phyloP scores from a whole-genome alignment of 1,284 basidiomycete genomes.

The Abortiporus biennis region DNA sequence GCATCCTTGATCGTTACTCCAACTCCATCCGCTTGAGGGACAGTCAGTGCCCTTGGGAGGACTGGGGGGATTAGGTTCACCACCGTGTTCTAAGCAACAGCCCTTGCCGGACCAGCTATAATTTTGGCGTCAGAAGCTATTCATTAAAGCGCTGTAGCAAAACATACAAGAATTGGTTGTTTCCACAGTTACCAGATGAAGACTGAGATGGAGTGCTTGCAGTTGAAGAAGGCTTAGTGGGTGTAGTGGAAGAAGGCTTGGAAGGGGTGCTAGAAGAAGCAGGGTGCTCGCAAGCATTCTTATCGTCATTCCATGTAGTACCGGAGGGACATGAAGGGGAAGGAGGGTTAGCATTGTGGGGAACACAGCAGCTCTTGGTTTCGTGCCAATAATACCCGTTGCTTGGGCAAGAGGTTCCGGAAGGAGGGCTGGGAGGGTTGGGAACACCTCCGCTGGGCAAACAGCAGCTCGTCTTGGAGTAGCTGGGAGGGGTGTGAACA shows the following conservation, averaged over 20 bases:
- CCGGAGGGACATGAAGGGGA: conserved; percentile 40
- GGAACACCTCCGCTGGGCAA: conserved; percentile 40
- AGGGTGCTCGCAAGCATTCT: conserved; percentile 31
- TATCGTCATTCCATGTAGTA: conserved; percentile 37
- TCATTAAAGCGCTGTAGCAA: too few relatives aligned
- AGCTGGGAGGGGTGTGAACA: conserved; percentile 27
- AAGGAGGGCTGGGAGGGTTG: conserved; percentile 36
- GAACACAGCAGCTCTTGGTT: conserved; percentile 40
- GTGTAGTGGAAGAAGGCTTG: conserved; percentile 22
- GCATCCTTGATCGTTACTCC: conserved; percentile 33
- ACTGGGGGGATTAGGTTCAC: conserved; percentile 32
- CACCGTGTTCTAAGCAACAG: conserved; percentile 48
- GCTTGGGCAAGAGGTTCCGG: conserved; percentile 36
- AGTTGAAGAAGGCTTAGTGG: conserved; percentile 11
- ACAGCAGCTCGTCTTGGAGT: conserved; percentile 36
- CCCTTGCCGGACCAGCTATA: too few relatives aligned
- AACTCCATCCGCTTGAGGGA: conserved; percentile 30
- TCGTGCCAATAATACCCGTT: conserved; percentile 26
- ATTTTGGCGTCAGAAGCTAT: conserved; percentile 37
- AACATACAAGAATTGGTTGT: conserved; percentile 5
- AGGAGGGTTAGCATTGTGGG: conserved; percentile 29
- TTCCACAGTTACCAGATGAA: conserved; percentile 4
- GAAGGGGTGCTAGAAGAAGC: conserved; percentile 30
- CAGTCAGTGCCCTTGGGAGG: conserved; percentile 42
- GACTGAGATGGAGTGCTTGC: conserved; percentile 5